These are phyloP conservation scores for Scutellaria minor DNA, from an alignment of 257 asterid genomes.

Conservation along the genomic window DNA sequence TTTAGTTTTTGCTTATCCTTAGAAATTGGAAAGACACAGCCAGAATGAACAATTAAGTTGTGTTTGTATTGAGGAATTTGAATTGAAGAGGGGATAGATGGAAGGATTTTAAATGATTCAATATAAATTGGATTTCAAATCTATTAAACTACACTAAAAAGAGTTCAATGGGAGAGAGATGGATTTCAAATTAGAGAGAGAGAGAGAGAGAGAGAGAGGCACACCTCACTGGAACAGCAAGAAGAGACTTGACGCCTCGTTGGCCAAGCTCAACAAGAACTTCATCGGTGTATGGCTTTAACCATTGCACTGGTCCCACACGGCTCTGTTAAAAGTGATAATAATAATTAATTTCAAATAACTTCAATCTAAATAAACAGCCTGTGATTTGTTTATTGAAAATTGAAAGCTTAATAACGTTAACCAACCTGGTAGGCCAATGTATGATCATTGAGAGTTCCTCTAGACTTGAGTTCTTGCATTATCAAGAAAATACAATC, in stretches of 20 bases:
- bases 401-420: conserved; percentile 17
- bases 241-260: conserved; percentile 82
- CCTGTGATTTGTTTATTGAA: not conserved
- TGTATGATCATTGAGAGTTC: conserved; percentile 69
- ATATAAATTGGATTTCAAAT: no score
- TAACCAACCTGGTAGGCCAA: conserved; percentile 86
- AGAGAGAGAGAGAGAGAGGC: conserved; percentile 8
- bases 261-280: conserved; percentile 94
- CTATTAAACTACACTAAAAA: no score
- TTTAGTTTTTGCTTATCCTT: not conserved
- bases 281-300: conserved; percentile 97
- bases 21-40: not conserved
- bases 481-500: conserved; percentile 85
- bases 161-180: not conserved
- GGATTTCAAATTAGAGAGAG: not conserved
- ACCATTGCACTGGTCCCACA: conserved; percentile 98
- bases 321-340: conserved; percentile 66
- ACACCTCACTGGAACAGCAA: conserved; percentile 95
- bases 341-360: not conserved
- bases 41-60: not conserved
- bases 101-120: no score
- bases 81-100: not conserved
- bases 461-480: conserved; percentile 89
- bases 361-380: not conserved
- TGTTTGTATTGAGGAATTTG: not conserved